phyloP scores from a whole-genome alignment of 1,284 basidiomycete genomes.

The Leccinum pallidistipes region DNA sequence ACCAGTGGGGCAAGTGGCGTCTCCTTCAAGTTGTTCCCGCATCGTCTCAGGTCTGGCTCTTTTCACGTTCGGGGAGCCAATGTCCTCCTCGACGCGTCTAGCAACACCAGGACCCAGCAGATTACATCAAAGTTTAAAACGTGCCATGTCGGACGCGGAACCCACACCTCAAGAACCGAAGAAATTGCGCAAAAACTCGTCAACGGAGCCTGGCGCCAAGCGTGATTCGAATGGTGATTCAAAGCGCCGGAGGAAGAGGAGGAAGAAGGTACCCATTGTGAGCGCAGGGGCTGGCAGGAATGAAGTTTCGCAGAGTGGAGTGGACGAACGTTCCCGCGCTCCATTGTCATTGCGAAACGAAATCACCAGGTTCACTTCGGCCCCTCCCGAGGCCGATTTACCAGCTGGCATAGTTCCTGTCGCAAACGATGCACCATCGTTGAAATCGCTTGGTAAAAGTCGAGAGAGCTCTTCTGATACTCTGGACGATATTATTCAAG shows the following conservation, averaged over 20 bases:
- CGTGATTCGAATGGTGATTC: conserved; percentile 41
- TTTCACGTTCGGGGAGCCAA: conserved; percentile 5
- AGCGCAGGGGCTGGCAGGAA: conserved; percentile 5
- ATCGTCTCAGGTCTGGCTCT: not conserved
- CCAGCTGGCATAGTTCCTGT: not conserved
- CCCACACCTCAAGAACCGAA: conserved; percentile 17
- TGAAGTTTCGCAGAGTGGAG: conserved; percentile 11
- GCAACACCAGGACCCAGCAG: conserved; percentile 19
- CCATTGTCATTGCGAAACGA: conserved; percentile 28
- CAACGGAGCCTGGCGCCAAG: conserved; percentile 24
- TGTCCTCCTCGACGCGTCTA: conserved; percentile 27
- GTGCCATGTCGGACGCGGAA: conserved; percentile 27
- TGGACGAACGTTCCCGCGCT: conserved; percentile 16
- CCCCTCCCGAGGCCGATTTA: conserved; percentile 14
- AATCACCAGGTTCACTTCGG: conserved; percentile 29
- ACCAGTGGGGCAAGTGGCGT: not conserved
- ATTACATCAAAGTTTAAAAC: conserved; percentile 14
- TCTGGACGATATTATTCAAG: not conserved
- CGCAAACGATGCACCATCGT: conserved; percentile 1
- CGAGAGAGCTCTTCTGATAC: not conserved
- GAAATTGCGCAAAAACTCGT: conserved; percentile 24
- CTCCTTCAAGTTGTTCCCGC: not conserved
- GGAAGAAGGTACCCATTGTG: conserved; percentile 41
- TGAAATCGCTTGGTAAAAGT: not conserved
- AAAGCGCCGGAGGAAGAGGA: conserved; percentile 43